Evolutionary conservation across 2,329 filamentous ascomycete genomes (phyloP).

Genomic region (Cladosporium phlei): DNA sequence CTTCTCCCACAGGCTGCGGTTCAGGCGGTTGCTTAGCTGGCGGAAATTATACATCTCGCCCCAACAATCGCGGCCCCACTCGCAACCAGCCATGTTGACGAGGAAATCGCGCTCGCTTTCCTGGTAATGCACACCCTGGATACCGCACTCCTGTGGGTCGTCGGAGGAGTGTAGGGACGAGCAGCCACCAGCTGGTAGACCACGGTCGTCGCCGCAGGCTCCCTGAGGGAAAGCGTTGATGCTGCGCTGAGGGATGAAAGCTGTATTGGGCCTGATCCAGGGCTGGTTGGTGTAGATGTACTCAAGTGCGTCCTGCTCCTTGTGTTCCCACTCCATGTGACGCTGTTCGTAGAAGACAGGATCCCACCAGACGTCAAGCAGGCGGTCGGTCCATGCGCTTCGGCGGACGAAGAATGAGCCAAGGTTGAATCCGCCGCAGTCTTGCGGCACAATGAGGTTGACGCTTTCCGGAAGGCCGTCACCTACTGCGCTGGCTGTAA

Average conservation of each 20-base stretch:
- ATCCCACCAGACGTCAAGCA: constrained; percentile 98
- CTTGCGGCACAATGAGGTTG: constrained; percentile 84
- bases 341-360: constrained; percentile 96
- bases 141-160: constrained; percentile 27
- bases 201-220: constrained; percentile 74
- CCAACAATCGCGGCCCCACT: constrained; percentile 97
- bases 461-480: constrained; percentile 75
- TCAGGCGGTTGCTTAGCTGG: constrained; percentile 83
- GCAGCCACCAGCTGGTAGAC: constrained; percentile 53
- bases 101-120: constrained; percentile 83
- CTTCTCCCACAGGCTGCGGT: constrained; percentile 75
- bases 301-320: constrained; percentile 93
- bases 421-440: constrained; percentile 93
- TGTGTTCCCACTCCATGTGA: constrained; percentile 99
- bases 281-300: constrained; percentile 87
- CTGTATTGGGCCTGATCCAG: constrained; percentile 84
- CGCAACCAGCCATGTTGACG: constrained; percentile 97
- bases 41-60: constrained; percentile 95
- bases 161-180: constrained; percentile 17
- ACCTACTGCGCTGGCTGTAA: constrained; percentile 66
- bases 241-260: constrained; percentile 82
- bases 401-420: constrained; percentile 90
- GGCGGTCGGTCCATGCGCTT: constrained; percentile 80
- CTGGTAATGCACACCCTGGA: constrained; percentile 68
- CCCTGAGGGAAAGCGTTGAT: constrained; percentile 93